These are phyloP conservation scores for Trametes sanguinea DNA, from an alignment of 768 basidiomycete species.

Conservation along the genomic window DNA sequence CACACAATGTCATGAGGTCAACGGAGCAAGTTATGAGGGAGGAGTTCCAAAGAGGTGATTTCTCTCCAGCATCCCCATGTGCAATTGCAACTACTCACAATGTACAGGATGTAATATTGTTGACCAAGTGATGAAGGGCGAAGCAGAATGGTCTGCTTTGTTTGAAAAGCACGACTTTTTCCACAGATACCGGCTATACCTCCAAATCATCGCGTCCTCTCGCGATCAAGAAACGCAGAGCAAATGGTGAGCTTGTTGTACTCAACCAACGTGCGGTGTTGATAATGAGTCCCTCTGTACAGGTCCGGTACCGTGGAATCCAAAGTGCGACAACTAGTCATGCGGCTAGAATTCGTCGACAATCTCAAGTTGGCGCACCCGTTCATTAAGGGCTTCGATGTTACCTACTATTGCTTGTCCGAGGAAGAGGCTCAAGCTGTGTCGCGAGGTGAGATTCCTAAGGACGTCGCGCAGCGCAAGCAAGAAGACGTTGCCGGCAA, in stretches of 20 bases:
- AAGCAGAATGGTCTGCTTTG: slow-evolving; percentile 85
- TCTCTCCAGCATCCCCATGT: background rate
- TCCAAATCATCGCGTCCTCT: slow-evolving; percentile 93
- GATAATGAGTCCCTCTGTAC: background rate
- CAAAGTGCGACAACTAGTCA: slow-evolving; percentile 90
- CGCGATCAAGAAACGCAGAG: slow-evolving; percentile 78
- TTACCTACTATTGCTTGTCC: slow-evolving; percentile 77
- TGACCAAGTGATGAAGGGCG: slow-evolving; percentile 85
- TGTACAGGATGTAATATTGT: slow-evolving; percentile 84
- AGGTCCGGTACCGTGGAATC: slow-evolving; percentile 98
- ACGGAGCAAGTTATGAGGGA: slow-evolving; percentile 96
- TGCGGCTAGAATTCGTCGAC: slow-evolving; percentile 97
- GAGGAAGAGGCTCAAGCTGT: slow-evolving; percentile 90
- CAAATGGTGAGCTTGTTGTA: slow-evolving; percentile 66
- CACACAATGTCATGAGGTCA: slow-evolving; percentile 94
- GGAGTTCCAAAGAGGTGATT: slow-evolving; percentile 87
- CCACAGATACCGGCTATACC: slow-evolving; percentile 92
- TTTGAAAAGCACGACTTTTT: slow-evolving; percentile 97
- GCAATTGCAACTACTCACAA: slow-evolving; percentile 15
- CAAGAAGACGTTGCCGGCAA: slow-evolving; percentile 77
- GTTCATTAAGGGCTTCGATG: slow-evolving; percentile 91
- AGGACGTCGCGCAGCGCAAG: slow-evolving; percentile 67
- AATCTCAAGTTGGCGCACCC: slow-evolving; percentile 91
- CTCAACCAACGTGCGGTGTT: no score
- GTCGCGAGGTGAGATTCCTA: slow-evolving; percentile 83